Base-by-base conservation (phyloP, 2,329 filamentous ascomycete genomes). In the Microdochium bolleyi region DNA sequence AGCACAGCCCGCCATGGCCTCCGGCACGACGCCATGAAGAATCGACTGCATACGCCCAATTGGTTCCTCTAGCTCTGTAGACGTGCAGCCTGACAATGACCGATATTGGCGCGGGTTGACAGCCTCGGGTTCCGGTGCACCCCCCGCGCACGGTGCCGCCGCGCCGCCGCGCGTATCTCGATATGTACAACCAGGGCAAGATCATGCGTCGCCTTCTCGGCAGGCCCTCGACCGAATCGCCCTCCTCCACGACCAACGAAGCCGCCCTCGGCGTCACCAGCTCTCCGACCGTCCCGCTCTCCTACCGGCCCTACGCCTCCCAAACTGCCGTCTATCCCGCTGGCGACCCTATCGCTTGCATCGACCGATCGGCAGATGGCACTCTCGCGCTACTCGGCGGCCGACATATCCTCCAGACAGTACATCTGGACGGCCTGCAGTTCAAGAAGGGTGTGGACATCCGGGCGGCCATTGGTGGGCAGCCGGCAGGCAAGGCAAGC, bases 201-300 rank as follows among this genome's bases (percentile, higher is more conserved):
- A 80, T 80, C 57, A 81, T 84, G 75, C 77, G 80, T 64, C 80
- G 82, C 70, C 75, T 83, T 24, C 75, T 83, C 30, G 79, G 80
- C 64, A 80, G 80, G 61, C 68, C 72, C 54, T 66, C 73, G 25
- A 69, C 71, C 58, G 75, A 79, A 56, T 70, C 48, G 13, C 21
- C 41, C 13, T 22, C 41, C 24, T 16, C 75, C 55, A 67, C 71
- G 44, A 64, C 72, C 53, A 74, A 72, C 56, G 70, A 76, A 57
- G 64, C 72, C 14, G 69, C 73, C 41, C 66, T 71, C 46, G 71
- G 68, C 55, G 65, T 77, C 53, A 73, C 77, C 53, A 75, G 72
- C 61, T 75, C 77, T 2, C 70, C 71, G 1, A 63, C 64, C 24
- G 59, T 65, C 24, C 62, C 69, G 5, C 64, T 71, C 30, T 68